phyloP scores from a whole-genome alignment of 2,329 filamentous ascomycete species.

The Knufia fluminis region DNA sequence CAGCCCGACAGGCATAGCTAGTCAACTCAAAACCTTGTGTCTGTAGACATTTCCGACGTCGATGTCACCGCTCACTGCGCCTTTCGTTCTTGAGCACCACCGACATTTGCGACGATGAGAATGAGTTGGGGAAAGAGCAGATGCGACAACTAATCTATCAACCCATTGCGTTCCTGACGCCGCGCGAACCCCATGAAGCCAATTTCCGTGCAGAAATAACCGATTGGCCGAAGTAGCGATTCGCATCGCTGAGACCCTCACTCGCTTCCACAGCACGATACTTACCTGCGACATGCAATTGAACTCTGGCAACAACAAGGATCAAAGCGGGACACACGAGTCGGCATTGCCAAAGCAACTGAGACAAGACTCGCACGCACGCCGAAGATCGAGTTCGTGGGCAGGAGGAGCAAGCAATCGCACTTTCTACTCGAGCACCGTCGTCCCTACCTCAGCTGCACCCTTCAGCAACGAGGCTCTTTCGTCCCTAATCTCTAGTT shows the following conservation, averaged over 20 bases:
- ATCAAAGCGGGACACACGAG: neutral
- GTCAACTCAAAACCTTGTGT: neutral
- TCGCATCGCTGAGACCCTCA: neutral
- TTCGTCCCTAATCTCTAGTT: conserved; percentile 52
- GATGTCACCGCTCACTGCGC: neutral
- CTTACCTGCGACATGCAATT: conserved; percentile 3
- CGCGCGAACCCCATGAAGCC: neutral
- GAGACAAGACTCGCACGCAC: neutral
- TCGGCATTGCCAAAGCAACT: neutral
- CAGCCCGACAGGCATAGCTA: neutral
- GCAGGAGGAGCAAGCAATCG: neutral
- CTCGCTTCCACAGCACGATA: neutral
- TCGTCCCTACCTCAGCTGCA: neutral
- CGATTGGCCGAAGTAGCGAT: conserved; percentile 1
- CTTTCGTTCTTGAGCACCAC: neutral
- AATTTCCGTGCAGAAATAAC: conserved; percentile 1
- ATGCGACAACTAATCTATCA: neutral
- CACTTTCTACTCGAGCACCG: conserved; percentile 3
- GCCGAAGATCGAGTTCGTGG: conserved; percentile 1
- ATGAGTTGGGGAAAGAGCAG: neutral
- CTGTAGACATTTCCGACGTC: too few species aligned
- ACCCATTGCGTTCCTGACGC: neutral
- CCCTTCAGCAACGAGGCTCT: conserved; percentile 33
- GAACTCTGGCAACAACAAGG: neutral
- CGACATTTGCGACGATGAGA: neutral